Evolutionary conservation across 129 eudicot genomes (phyloP), one percentile per base, ranked within the genome.

Genomic region (Pseudognaphalium luteoalbum): DNA sequence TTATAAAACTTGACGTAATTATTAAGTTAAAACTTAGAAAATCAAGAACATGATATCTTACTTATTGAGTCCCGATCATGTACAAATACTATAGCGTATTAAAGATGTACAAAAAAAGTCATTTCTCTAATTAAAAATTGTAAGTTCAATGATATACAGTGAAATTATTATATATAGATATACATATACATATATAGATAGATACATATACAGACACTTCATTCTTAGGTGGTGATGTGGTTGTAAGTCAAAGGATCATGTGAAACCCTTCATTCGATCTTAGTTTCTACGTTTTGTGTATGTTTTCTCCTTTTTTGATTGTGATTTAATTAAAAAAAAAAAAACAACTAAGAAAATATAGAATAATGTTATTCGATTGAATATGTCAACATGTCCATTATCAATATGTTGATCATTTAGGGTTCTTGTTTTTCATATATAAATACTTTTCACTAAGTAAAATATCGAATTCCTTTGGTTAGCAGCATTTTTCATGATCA

Each of bases 191-290:
- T 14, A 41, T 41, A 41, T 35, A 35, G 41, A 35, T 35, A 35
- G 14, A 41, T 41, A 41, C 0, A 41, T 41, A 39, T 1, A 25
- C 14, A 16, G 78, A 62, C 70, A 74, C 78, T 74, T 74, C 78
- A 62, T 61, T 42, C 71, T 62, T 62, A 62, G 78, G 71, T 74
- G 79, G 72, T 47, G 71, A 47, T 35, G 34, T 25, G 51, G 79
- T 47, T 64, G 41, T 34, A 76, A 65, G 80, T 76, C 80, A 76
- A 76, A 32, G 64, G 80, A 64, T 50, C 80, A 50, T 65, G 72
- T 76, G 80, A 75, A 64, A 30, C 52, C 32, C 65, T 47, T 65
- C 52, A 64, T 50, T 75, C 28, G 28, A 25, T 25, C 29, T 9
- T 65, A 50, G 65, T 65, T 64, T 75, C 72, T 75, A 75, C 70